Base-by-base conservation (phyloP, 805 yeast species). In the Teunomyces kruisii region DNA sequence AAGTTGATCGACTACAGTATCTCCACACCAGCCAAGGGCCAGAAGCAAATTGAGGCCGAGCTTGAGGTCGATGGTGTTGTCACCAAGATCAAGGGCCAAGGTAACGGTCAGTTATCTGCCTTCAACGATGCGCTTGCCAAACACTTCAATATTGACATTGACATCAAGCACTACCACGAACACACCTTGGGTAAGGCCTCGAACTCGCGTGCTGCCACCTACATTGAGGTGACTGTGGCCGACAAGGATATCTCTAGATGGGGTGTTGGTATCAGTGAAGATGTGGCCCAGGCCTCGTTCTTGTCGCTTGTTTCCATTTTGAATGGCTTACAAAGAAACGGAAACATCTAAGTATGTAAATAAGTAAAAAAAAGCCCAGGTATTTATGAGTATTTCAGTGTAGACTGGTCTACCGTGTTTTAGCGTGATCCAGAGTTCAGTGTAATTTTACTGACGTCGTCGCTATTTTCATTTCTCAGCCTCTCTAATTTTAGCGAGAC, bases 231-330 rank as follows among this genome's bases (percentile, higher is more conserved):
- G 1, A 31, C 39, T 15, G 32, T 46, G 15, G 30, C 33, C 9
- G 31, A 44, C 14, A 36, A 69, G 58, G 40, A 58, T 45, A 55
- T 66, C 39, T 58, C 67, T 48, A 65, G 65, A 56, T 91, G 97
- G 96, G 97, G 97, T 68, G 91, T 91, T 47, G 97, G 96, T 59
- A 81, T 89, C 50, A 84, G 88, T 62, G 92, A 84, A 67, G 96
- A 91, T 68, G 94, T 88, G 44, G 84, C 96, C 19, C 85, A 84
- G 59, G 94, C 97, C 39, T 83, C 96, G 5, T 79, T 88, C 57
- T 76, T 78, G 55, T 80, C 92, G 12, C 74, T 86, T 50, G 59
- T 84, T 35, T 81, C 91, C 14, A 75, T 85, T 46, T 71, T 86
- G 42, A 86, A 86, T 57, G 68, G 69, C 40, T 62, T 78, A 48